Conservation (phyloP, 805 yeast genomes). For the Yamadazyma endophytica region DNA sequence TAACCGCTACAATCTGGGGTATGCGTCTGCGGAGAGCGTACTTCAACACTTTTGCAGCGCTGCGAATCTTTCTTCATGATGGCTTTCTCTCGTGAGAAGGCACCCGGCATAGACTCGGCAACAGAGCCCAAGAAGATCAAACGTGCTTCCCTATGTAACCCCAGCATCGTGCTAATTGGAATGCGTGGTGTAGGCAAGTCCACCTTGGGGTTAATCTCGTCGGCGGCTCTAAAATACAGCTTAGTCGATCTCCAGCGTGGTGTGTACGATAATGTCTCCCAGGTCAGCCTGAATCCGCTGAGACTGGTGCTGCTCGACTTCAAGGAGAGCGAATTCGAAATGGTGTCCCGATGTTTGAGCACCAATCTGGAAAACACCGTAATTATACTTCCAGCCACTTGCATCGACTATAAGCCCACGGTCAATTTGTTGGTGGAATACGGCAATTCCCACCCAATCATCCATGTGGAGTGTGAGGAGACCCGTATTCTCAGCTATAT, state of each 20-base stretch:
- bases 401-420: conserved; percentile 7
- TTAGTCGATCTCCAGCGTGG: conserved; percentile 13
- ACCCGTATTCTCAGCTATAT: conserved; percentile 10
- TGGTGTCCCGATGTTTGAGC: conserved; percentile 4
- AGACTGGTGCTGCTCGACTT: conserved; percentile 9
- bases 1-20: too few species aligned
- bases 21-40: too few species aligned
- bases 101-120: too few species aligned
- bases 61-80: too few species aligned
- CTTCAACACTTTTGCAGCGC: too few species aligned
- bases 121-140: too few species aligned
- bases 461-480: conserved; percentile 15
- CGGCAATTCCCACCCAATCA: conserved; percentile 5
- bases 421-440: conserved; percentile 6
- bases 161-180: conserved; percentile 11
- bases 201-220: conserved; percentile 15
- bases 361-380: conserved; percentile 5
- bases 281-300: conserved; percentile 9
- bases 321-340: conserved; percentile 7
- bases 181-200: conserved; percentile 17
- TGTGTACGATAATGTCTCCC: conserved; percentile 10
- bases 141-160: too few species aligned
- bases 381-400: conserved; percentile 11
- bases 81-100: too few species aligned
- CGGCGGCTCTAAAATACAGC: conserved; percentile 11